Percentiles rank a stretch among this genome's conserved stretches.
These are phyloP conservation scores for Macroventuria anomochaeta DNA, from an alignment of 2,329 filamentous ascomycete species.

Conservation along the genomic window DNA sequence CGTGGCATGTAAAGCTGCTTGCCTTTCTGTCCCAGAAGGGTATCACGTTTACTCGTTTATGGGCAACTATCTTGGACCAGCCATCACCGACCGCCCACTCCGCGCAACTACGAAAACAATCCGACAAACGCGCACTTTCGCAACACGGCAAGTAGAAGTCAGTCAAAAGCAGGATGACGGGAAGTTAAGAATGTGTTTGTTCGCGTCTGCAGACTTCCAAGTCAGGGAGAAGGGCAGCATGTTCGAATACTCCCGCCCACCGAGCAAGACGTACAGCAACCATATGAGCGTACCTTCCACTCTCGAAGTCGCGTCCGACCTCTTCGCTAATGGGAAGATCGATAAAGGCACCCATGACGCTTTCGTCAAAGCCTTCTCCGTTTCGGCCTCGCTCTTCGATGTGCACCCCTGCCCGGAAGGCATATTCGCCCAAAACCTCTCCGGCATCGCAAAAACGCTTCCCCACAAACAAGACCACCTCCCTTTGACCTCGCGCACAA, in stretches of 20 bases:
- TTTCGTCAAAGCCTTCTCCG: conserved; percentile 39
- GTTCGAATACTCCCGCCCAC: conserved; percentile 51
- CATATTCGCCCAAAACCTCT: conserved; percentile 54
- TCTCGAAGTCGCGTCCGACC: neutral
- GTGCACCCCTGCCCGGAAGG: conserved; percentile 49
- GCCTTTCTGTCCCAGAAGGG: conserved; percentile 43
- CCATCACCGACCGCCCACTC: conserved; percentile 50
- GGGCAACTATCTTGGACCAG: conserved; percentile 58
- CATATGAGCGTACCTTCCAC: conserved; percentile 17
- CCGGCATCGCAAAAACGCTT: conserved; percentile 48
- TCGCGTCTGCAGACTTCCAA: conserved; percentile 58
- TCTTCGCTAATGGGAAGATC: conserved; percentile 24
- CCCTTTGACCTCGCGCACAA: conserved; percentile 37
- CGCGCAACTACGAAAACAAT: conserved; percentile 47
- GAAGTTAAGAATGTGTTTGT: conserved; percentile 49
- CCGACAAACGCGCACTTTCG: conserved; percentile 57
- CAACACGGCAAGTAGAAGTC: conserved; percentile 56
- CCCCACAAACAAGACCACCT: conserved; percentile 49
- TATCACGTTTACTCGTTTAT: conserved; percentile 56
- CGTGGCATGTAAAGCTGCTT: conserved; percentile 53
- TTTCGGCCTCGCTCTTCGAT: conserved; percentile 46
- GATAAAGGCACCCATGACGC: conserved; percentile 21
- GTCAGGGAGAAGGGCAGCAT: conserved; percentile 45
- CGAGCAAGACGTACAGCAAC: conserved; percentile 41
- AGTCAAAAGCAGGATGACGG: conserved; percentile 51